Conservation (phyloP, 108 stramenopile species). For the Seminavis robusta region DNA sequence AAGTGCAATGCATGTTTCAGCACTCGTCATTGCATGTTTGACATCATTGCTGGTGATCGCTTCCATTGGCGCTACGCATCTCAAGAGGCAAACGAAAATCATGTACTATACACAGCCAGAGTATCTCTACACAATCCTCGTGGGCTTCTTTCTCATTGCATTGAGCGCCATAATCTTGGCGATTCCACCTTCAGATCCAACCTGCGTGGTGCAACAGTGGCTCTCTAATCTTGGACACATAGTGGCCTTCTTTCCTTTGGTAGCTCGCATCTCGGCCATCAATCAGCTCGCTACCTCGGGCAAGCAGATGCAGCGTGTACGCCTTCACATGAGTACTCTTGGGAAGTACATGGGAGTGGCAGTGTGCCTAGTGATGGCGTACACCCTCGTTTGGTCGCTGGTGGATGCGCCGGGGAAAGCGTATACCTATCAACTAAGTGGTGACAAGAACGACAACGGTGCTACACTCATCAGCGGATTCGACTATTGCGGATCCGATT, state of each 20-base stretch:
- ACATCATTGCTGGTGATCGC: constrained; percentile 4
- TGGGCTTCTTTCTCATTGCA: constrained; percentile 28
- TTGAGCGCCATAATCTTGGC: constrained; percentile 17
- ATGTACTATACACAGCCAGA: constrained; percentile 32
- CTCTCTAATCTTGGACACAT: constrained; percentile 35
- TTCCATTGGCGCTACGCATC: neutral
- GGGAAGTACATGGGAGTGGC: neutral
- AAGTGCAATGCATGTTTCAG: constrained; percentile 5
- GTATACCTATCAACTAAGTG: too few species aligned
- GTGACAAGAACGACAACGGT: too few species aligned
- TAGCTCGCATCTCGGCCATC: constrained; percentile 36
- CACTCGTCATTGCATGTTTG: constrained; percentile 7
- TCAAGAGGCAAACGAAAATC: constrained; percentile 6
- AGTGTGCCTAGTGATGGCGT: constrained; percentile 14
- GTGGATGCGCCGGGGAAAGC: constrained; percentile 32
- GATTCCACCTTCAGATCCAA: neutral
- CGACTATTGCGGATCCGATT: too few species aligned
- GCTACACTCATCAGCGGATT: too few species aligned
- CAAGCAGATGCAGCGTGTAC: constrained; percentile 25
- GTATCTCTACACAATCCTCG: constrained; percentile 21
- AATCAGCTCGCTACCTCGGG: constrained; percentile 17
- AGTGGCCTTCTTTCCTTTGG: constrained; percentile 27
- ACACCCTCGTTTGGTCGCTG: constrained; percentile 24
- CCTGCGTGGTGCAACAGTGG: constrained; percentile 28
- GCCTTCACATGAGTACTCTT: constrained; percentile 11